Conservation (phyloP, 164 flowering plant species). For the Warburgia ugandensis region DNA sequence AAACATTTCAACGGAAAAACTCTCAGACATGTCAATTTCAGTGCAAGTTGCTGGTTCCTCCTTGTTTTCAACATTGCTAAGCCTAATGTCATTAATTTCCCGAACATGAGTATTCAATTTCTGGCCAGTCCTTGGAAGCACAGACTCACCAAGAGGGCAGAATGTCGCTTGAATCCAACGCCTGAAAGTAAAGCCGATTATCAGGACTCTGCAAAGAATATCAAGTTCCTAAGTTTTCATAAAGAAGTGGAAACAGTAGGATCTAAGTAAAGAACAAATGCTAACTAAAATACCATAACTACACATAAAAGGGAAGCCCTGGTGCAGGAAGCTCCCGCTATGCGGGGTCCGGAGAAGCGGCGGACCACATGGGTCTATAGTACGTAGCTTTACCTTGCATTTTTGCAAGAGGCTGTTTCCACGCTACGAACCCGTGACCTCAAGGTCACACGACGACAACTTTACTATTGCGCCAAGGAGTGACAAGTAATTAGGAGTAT, state of each 20-base stretch:
- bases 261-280: not conserved
- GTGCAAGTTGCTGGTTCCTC: slow-evolving; percentile 16
- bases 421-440: too few species aligned
- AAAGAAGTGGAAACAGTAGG: not conserved
- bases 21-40: slow-evolving; percentile 74
- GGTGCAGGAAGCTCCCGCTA: too few species aligned
- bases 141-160: not conserved
- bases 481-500: too few species aligned
- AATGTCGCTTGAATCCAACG: slow-evolving; percentile 95
- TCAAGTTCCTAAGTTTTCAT: not conserved
- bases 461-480: too few species aligned
- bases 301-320: too few species aligned
- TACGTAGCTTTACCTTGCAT: too few species aligned
- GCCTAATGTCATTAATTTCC: slow-evolving; percentile 13
- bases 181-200: slow-evolving; percentile 36
- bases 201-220: not conserved
- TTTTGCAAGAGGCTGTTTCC: too few species aligned
- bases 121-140: slow-evolving; percentile 16
- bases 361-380: too few species aligned
- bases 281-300: not conserved
- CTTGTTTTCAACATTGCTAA: slow-evolving; percentile 9
- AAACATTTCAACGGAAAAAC: slow-evolving; percentile 76
- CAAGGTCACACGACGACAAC: too few species aligned
- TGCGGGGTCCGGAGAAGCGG: too few species aligned
- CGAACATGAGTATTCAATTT: slow-evolving; percentile 9